Base-by-base conservation (phyloP, 768 basidiomycete species). In the Tulasnella sp. region DNA sequence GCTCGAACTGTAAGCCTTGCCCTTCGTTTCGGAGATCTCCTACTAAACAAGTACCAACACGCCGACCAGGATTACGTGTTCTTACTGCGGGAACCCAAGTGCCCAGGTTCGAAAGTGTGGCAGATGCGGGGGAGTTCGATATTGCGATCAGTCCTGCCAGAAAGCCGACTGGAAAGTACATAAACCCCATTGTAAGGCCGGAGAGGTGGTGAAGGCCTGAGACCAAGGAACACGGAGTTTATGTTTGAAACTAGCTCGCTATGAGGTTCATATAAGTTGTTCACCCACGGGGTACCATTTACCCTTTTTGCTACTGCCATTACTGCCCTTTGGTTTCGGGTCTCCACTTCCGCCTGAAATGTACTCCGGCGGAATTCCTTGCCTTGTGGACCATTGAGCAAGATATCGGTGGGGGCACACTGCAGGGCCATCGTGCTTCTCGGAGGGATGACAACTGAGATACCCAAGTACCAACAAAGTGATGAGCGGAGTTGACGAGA, bases 141-240 rank as follows among this genome's bases (percentile, higher is more conserved):
- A 79, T 46, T 79, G 78, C 48, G 78, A 72, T 71, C 68, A 79
- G 71, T 75, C 39, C 31, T 79, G 78, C 46, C 78, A 79, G 27
- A 79, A 72, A 34, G 52, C 39, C 19, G 78, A 72, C 73, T 79
- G 78, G 78, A 79, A 78, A 27, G 38, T 19, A 24, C 78, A 79
- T 39, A 79, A 74, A 34, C 39, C 71, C 19, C 42, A 46, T 18
- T 79, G 78, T 31, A 79, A 73, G 34, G 58, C 77, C 24, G 75
- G 62, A 34, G 62, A 68, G 62, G 62, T 36, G 2, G 62, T 68
- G 31, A 68, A 68, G 16, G 62, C 31, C 19, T 68, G 18, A 36
- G 27, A 36, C 2, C 27, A 36, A 9, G 7, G 62, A 5, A 52
- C 1, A 2, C 52, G 52, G 12, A n/a, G 24, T 24, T 68, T 68